phyloP scores from a whole-genome alignment of 805 yeast species.

The Scheffersomyces amazonensis region DNA sequence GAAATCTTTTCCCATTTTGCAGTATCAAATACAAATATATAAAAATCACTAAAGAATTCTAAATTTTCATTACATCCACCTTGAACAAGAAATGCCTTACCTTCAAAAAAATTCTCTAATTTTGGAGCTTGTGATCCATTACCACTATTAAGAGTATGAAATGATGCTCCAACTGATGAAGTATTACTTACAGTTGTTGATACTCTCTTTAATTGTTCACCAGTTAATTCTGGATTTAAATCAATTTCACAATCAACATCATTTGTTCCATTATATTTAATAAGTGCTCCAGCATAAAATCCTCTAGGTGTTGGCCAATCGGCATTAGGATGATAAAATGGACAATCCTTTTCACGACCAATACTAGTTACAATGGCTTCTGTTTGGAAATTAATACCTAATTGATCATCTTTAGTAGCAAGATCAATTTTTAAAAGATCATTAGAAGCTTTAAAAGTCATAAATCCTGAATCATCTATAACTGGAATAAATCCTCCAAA shows the following conservation, averaged over 20 bases:
- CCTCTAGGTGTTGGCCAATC: conserved; percentile 39
- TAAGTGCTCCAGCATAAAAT: conserved; percentile 31
- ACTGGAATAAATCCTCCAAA: conserved; percentile 37
- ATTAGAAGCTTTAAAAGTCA: conserved; percentile 26
- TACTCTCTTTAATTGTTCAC: background rate
- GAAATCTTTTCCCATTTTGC: conserved; percentile 31
- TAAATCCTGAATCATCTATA: conserved; percentile 9
- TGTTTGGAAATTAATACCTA: conserved; percentile 5
- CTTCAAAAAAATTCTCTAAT: conserved; percentile 19
- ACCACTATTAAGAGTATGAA: background rate
- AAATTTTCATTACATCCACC: conserved; percentile 36
- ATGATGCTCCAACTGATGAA: background rate
- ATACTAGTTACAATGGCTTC: conserved; percentile 16
- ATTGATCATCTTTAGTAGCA: conserved; percentile 16
- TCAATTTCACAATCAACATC: background rate
- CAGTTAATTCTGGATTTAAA: conserved; percentile 1
- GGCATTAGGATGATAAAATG: conserved; percentile 3
- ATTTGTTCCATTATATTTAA: conserved; percentile 15
- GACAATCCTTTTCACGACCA: conserved; percentile 4
- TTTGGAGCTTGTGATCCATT: background rate
- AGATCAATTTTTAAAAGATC: conserved; percentile 36
- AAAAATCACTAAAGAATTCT: conserved; percentile 31
- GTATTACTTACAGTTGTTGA: background rate
- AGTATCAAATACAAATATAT: conserved; percentile 27
- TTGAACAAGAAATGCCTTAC: conserved; percentile 32